Percentiles rank a stretch among this genome's conserved stretches.
phyloP scores from a whole-genome alignment of 768 basidiomycete species.

The Pholiota microspora region DNA sequence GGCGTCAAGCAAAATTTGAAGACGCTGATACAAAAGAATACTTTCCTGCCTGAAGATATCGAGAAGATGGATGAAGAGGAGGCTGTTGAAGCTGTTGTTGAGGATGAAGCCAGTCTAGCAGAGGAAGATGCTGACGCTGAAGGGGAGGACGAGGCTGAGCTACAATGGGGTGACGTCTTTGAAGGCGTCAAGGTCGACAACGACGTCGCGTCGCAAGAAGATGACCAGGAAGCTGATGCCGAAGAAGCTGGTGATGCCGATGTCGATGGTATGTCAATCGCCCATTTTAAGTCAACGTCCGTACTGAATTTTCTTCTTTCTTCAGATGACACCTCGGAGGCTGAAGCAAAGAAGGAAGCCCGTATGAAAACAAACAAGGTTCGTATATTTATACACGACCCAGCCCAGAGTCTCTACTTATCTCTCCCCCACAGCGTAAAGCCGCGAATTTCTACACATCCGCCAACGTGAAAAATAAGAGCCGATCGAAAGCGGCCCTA shows the following conservation, averaged over 20 bases:
- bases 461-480: conserved; percentile 88
- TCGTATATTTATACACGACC: conserved; percentile 9
- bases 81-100: conserved; percentile 44
- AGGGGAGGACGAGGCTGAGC: conserved; percentile 45
- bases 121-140: conserved; percentile 42
- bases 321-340: conserved; percentile 23
- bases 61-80: conserved; percentile 56
- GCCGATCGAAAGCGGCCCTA: conserved; percentile 59
- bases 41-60: conserved; percentile 85
- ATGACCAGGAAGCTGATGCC: conserved; percentile 23
- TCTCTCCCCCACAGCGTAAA: conserved; percentile 57
- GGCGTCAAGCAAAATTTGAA: conserved; percentile 86
- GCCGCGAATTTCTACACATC: conserved; percentile 85
- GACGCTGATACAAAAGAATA: conserved; percentile 86
- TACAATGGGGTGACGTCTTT: conserved; percentile 90
- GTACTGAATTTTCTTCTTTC: conserved; percentile 6
- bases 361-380: conserved; percentile 97
- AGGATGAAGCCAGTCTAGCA: conserved; percentile 27
- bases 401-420: background rate
- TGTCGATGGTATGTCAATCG: conserved; percentile 16
- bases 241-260: conserved; percentile 24
- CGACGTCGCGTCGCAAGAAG: conserved; percentile 20
- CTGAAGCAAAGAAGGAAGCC: conserved; percentile 49
- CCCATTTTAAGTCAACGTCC: conserved; percentile 1
- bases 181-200: conserved; percentile 38